phyloP scores from a whole-genome alignment of 2,329 filamentous ascomycete species.

The Huntiella savannae region DNA sequence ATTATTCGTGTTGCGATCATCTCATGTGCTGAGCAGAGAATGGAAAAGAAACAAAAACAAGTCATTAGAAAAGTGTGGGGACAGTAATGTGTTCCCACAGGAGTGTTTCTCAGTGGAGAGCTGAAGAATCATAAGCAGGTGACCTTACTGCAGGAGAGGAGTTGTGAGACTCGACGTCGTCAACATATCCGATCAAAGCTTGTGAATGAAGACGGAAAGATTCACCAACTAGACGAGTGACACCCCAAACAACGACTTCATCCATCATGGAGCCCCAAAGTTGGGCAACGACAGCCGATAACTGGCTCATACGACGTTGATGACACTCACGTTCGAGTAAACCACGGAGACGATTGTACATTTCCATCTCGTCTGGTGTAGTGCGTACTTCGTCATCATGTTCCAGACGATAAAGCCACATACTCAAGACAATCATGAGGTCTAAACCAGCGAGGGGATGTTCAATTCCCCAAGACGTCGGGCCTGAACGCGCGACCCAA shows the following conservation, averaged over 20 bases:
- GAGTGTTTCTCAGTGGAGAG: constrained; percentile 10
- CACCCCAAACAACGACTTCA: constrained; percentile 96
- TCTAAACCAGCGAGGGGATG: constrained; percentile 93
- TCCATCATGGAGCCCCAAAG: constrained; percentile 97
- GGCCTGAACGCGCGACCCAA: constrained; percentile 94
- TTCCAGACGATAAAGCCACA: constrained; percentile 98
- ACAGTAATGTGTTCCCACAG: constrained; percentile 12
- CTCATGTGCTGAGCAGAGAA: constrained; percentile 13
- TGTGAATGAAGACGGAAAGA: constrained; percentile 94
- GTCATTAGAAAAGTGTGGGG: constrained; percentile 5
- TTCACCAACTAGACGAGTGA: constrained; percentile 91
- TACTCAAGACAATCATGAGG: constrained; percentile 88
- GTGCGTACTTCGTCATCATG: constrained; percentile 65
- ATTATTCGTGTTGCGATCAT: constrained; percentile 6
- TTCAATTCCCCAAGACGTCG: constrained; percentile 98
- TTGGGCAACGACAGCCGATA: constrained; percentile 87
- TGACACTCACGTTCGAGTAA: constrained; percentile 43
- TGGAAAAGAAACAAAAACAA: constrained; percentile 10
- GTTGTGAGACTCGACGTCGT: constrained; percentile 52
- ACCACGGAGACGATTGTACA: constrained; percentile 84
- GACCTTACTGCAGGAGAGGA: constrained; percentile 55
- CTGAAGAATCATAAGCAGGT: not conserved
- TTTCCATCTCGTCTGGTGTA: constrained; percentile 62
- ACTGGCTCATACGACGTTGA: constrained; percentile 48
- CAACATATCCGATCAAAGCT: constrained; percentile 84